These are phyloP conservation scores for Clonostachys chloroleuca DNA, from an alignment of 2,329 filamentous ascomycete species.

Conservation along the genomic window DNA sequence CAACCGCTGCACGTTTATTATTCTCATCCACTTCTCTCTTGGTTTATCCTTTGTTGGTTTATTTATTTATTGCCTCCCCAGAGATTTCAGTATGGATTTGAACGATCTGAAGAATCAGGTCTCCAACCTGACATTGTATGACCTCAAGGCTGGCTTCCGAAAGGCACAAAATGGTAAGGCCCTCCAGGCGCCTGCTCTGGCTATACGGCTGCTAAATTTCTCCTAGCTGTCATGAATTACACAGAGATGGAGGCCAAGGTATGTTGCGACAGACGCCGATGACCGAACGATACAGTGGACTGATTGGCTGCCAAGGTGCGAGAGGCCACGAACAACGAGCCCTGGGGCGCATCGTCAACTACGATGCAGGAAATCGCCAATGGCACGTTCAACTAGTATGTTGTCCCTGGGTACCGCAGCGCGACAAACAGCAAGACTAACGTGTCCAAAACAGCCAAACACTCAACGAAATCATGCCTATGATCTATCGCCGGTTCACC, in stretches of 20 bases:
- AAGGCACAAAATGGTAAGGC: conserved; percentile 90
- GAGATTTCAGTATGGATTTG: conserved; percentile 68
- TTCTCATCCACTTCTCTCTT: neutral
- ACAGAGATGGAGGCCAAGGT: conserved; percentile 85
- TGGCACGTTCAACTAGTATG: conserved; percentile 96
- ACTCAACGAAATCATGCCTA: conserved; percentile 98
- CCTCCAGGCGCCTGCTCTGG: neutral
- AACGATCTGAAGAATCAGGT: conserved; percentile 81
- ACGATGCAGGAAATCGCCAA: conserved; percentile 98
- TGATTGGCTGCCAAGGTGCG: conserved; percentile 58
- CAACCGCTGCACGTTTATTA: neutral
- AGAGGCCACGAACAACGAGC: conserved; percentile 98
- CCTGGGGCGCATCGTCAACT: conserved; percentile 83
- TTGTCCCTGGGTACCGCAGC: neutral
- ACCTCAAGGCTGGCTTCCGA: conserved; percentile 89
- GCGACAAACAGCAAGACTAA: too few species aligned
- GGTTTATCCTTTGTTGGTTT: conserved; percentile 1
- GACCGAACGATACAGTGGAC: neutral
- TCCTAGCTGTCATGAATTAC: conserved; percentile 92
- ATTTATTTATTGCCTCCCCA: neutral
- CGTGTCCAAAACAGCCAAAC: conserved; percentile 61
- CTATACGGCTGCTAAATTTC: conserved; percentile 15
- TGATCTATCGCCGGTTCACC: conserved; percentile 99
- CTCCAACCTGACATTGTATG: conserved; percentile 88
- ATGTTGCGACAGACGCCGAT: conserved; percentile 5